These are phyloP conservation scores for Boletus sp. DNA, from an alignment of 768 basidiomycete species.

Conservation along the genomic window DNA sequence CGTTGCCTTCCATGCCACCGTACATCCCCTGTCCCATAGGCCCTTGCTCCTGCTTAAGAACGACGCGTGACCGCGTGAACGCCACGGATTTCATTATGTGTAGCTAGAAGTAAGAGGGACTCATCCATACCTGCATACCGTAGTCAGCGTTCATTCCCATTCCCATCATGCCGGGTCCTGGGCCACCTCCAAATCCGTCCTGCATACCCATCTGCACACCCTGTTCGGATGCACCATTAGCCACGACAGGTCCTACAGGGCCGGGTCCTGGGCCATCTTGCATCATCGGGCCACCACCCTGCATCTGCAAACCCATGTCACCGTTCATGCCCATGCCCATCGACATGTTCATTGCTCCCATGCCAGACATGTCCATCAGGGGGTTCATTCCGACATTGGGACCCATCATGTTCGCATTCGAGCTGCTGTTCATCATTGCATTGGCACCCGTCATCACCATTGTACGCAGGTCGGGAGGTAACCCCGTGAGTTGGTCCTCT, in stretches of 20 bases:
- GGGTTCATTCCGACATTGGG: slow-evolving; percentile 50
- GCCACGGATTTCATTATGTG: slow-evolving; percentile 39
- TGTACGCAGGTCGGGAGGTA: slow-evolving; percentile 78
- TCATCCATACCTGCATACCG: slow-evolving; percentile 65
- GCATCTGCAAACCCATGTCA: slow-evolving; percentile 60
- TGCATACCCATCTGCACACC: slow-evolving; percentile 41
- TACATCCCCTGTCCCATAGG: slow-evolving; percentile 70
- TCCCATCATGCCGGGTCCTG: slow-evolving; percentile 60
- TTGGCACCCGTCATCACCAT: slow-evolving; percentile 86
- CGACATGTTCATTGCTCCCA: slow-evolving; percentile 55
- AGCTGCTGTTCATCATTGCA: slow-evolving; percentile 68
- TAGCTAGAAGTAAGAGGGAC: slow-evolving; percentile 30
- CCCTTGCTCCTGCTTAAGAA: slow-evolving; percentile 50
- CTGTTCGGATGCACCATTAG: slow-evolving; percentile 39
- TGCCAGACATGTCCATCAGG: slow-evolving; percentile 80
- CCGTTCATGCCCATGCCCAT: slow-evolving; percentile 62
- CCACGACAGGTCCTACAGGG: slow-evolving; percentile 33
- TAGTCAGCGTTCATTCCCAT: slow-evolving; percentile 72
- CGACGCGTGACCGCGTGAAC: slow-evolving; percentile 26
- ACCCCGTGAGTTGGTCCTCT: slow-evolving; percentile 73
- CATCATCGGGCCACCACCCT: slow-evolving; percentile 53
- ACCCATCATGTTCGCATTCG: slow-evolving; percentile 56
- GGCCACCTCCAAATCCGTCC: slow-evolving; percentile 40
- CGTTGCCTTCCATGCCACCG: slow-evolving; percentile 55
- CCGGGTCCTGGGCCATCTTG: slow-evolving; percentile 42